phyloP scores from a whole-genome alignment of 2,329 filamentous ascomycete genomes.

The Fusarium pseudoanthophilum region DNA sequence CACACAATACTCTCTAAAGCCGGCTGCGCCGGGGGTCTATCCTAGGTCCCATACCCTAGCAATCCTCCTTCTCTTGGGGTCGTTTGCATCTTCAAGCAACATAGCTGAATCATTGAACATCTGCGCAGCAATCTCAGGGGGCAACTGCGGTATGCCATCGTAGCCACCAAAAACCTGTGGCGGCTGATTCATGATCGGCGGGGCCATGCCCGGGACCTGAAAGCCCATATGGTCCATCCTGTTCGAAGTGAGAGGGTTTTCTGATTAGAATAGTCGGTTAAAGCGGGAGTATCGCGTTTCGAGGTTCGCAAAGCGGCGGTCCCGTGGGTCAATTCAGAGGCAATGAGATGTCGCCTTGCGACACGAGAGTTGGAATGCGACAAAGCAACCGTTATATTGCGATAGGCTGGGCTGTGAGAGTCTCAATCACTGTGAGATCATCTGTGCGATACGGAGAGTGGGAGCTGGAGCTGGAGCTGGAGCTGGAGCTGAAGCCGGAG shows the following conservation, averaged over 20 bases:
- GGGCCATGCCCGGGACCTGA: conserved; percentile 67
- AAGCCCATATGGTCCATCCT: conserved; percentile 64
- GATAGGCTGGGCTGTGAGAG: not conserved
- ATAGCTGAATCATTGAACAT: conserved; percentile 68
- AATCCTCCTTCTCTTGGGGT: conserved; percentile 89
- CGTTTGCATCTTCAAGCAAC: conserved; percentile 74
- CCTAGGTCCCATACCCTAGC: conserved; percentile 73
- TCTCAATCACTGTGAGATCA: conserved; percentile 13
- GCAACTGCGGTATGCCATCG: conserved; percentile 68
- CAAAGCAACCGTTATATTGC: not conserved
- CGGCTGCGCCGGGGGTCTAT: not conserved
- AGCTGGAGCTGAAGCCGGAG: not conserved
- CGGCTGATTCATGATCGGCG: conserved; percentile 72
- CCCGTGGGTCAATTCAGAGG: conserved; percentile 22
- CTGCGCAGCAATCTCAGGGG: conserved; percentile 67
- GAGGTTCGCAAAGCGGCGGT: conserved; percentile 14
- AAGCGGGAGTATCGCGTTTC: conserved; percentile 1
- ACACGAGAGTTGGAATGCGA: not conserved
- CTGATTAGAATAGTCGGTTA: not conserved
- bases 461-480: not conserved
- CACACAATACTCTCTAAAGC: conserved; percentile 2
- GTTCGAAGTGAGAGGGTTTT: not conserved
- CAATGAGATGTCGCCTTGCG: conserved; percentile 10
- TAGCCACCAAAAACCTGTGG: conserved; percentile 77
- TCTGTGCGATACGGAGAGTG: not conserved